Evolutionary conservation across 768 basidiomycete genomes (phyloP), one percentile per base, ranked within the genome.

Genomic region (Naganishia randhawae): DNA sequence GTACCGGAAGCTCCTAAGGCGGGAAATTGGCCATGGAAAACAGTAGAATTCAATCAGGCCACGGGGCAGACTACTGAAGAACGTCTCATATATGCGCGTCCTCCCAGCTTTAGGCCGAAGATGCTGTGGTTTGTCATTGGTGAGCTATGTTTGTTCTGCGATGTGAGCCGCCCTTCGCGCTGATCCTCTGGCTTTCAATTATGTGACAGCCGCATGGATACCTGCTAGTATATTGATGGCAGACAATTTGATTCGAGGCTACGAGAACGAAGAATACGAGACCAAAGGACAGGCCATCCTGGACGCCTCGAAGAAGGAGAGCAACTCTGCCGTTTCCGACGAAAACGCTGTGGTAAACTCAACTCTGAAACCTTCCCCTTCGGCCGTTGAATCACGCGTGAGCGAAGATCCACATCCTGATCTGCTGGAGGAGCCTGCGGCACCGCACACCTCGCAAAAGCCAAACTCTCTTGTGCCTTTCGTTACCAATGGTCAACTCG

Each of bases 41-140:
- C 67, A 10, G 41, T 68, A 33, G 42, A 35, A 19, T 27, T n/a
- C 1, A 39, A 68, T 51, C 29, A 57, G 27, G 45, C 37, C 11
- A 52, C 57, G 35, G 57, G 57, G 8, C 37, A 63, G 61, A 32
- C 27, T 19, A 50, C 57, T 14, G 55, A 68, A 32, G 67, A 62
- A 42, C 67, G 67, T 17, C 27, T 57, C 2, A 63, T 68, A 29
- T 68, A 68, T 42, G 29, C 57, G 22, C 50, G 67, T 37, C 67
- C 67, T 7, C 48, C 50, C 17, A 68, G 50, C 19, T 68, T 68
- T 32, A 50, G 61, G 16, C 57, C 67, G 41, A 62, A 53, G 35
- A 62, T 63, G 57, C 19, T 68, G 27, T 68, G 67, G 67, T 39
- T 68, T 19, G 67, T 68, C 13, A 62, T 68, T 19, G 45, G 67